These are phyloP conservation scores for Ustulina deusta DNA, from an alignment of 2,329 filamentous ascomycete genomes.

Conservation along the genomic window DNA sequence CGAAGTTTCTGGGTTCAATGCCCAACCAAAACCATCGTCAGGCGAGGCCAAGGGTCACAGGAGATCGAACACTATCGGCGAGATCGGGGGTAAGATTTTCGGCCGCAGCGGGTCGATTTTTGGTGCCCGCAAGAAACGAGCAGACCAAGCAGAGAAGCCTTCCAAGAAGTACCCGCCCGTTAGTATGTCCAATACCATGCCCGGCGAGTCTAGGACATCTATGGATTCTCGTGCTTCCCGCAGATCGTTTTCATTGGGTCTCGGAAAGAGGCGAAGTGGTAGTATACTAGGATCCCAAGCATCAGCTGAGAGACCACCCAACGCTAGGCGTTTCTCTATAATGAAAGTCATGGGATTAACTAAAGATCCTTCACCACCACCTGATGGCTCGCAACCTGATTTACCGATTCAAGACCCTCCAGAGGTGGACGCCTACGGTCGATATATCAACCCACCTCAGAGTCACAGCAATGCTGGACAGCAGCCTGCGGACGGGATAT, in stretches of 20 bases:
- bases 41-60: slow-evolving; percentile 69
- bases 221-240: slow-evolving; percentile 76
- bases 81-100: slow-evolving; percentile 85
- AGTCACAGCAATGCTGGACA: slow-evolving; percentile 41
- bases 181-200: slow-evolving; percentile 83
- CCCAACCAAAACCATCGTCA: slow-evolving; percentile 60
- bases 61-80: slow-evolving; percentile 81
- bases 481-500: slow-evolving; percentile 56
- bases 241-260: slow-evolving; percentile 76
- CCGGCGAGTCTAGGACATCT: slow-evolving; percentile 70
- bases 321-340: slow-evolving; percentile 75
- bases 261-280: slow-evolving; percentile 78
- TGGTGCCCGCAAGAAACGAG: slow-evolving; percentile 62
- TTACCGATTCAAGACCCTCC: slow-evolving; percentile 65
- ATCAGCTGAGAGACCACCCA: slow-evolving; percentile 64
- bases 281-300: slow-evolving; percentile 70
- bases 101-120: slow-evolving; percentile 86
- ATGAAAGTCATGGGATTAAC: slow-evolving; percentile 73
- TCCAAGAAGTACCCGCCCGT: slow-evolving; percentile 85
- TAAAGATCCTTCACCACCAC: slow-evolving; percentile 63
- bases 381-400: slow-evolving; percentile 64
- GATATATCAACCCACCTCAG: slow-evolving; percentile 51
- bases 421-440: slow-evolving; percentile 53
- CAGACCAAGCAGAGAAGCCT: slow-evolving; percentile 64
- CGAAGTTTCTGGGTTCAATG: slow-evolving; percentile 68